Evolutionary conservation across 2,329 filamentous ascomycete species (phyloP).

Genomic region (Claviceps pazoutovae): DNA sequence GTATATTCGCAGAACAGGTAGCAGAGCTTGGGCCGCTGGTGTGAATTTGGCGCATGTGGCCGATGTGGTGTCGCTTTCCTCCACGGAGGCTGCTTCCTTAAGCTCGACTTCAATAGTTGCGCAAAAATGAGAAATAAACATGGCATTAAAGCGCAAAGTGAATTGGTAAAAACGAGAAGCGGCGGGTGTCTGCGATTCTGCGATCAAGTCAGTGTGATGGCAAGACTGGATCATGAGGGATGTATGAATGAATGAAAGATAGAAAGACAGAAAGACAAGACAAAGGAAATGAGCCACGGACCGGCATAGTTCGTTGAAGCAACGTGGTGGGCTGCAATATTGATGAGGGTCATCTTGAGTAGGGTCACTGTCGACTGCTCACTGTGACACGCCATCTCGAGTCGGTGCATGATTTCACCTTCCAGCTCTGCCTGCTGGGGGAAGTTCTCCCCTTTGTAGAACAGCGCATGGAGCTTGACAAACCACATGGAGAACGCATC

Average conservation of each 20-base stretch:
- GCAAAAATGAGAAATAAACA: slow-evolving; percentile 59
- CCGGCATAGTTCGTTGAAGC: slow-evolving; percentile 29
- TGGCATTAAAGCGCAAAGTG: slow-evolving; percentile 63
- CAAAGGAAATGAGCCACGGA: slow-evolving; percentile 12
- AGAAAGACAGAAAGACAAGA: background rate
- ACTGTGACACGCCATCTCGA: slow-evolving; percentile 59
- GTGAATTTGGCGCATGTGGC: slow-evolving; percentile 15
- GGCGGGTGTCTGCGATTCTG: slow-evolving; percentile 32
- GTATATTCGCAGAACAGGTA: slow-evolving; percentile 39
- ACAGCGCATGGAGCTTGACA: slow-evolving; percentile 70
- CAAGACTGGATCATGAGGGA: too few relatives aligned
- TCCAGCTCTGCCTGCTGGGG: slow-evolving; percentile 68
- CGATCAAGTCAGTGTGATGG: background rate
- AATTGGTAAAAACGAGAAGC: slow-evolving; percentile 43
- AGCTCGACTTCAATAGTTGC: slow-evolving; percentile 59
- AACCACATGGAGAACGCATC: slow-evolving; percentile 68
- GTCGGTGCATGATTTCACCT: slow-evolving; percentile 66
- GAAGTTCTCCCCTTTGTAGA: slow-evolving; percentile 65
- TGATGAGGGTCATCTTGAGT: slow-evolving; percentile 70
- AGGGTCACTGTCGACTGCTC: slow-evolving; percentile 50
- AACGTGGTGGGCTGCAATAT: slow-evolving; percentile 70
- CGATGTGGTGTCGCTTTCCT: slow-evolving; percentile 10
- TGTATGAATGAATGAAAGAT: too few relatives aligned
- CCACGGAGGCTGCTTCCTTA: slow-evolving; percentile 15
- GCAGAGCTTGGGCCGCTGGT: slow-evolving; percentile 25